phyloP scores from a whole-genome alignment of 1,284 basidiomycete genomes.

The Microbotryum scabiosae region DNA sequence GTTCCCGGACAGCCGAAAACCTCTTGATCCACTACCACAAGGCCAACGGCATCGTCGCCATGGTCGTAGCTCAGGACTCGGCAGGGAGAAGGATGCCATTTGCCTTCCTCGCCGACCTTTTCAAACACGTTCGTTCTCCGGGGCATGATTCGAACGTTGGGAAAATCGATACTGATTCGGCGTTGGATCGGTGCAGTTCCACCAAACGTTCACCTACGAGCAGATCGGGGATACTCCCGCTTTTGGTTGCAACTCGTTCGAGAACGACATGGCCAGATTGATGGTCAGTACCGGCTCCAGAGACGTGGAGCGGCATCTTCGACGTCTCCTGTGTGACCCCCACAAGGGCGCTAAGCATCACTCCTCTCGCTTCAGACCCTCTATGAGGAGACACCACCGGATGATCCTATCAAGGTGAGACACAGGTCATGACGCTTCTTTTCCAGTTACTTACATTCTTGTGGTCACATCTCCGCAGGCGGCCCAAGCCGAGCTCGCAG shows the following conservation, averaged over 20 bases:
- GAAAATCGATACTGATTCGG: neutral
- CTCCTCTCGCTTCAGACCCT: too few species aligned
- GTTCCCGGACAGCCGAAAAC: constrained; percentile 58
- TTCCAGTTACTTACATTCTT: too few species aligned
- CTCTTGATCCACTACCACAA: constrained; percentile 88
- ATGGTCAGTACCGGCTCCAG: constrained; percentile 46
- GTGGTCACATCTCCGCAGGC: too few species aligned
- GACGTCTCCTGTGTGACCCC: too few species aligned
- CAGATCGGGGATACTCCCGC: constrained; percentile 42
- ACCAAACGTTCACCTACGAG: constrained; percentile 43
- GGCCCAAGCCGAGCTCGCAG: constrained; percentile 81
- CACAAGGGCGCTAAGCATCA: too few species aligned
- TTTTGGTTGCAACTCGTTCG: constrained; percentile 55
- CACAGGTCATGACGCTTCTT: too few species aligned
- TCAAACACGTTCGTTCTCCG: constrained; percentile 52
- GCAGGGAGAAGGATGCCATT: constrained; percentile 88
- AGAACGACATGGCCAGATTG: constrained; percentile 54
- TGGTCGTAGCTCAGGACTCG: constrained; percentile 88
- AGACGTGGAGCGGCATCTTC: neutral
- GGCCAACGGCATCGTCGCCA: constrained; percentile 58
- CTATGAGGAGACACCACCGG: constrained; percentile 80
- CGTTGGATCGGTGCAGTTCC: constrained; percentile 46
- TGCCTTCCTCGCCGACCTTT: constrained; percentile 78
- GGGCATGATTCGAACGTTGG: neutral
- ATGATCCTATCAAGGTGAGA: constrained; percentile 66